Conservation (phyloP, 2,329 filamentous ascomycete species). For the Nothopassalora personata region DNA sequence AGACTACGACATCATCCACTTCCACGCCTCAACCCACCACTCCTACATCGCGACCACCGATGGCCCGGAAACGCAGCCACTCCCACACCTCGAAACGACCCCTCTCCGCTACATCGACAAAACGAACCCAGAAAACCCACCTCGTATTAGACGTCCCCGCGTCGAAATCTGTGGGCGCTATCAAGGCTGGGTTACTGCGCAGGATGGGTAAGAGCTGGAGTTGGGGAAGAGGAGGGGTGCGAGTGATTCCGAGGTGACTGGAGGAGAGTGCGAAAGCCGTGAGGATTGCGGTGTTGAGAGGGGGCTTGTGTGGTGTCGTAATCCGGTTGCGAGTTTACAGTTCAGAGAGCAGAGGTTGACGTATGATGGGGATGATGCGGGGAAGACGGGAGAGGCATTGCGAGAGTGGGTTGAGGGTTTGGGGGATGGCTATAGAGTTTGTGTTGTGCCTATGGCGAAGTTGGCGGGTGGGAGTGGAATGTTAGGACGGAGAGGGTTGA, state of each 20-base stretch:
- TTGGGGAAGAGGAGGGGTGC: constrained; percentile 2
- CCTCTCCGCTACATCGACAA: neutral
- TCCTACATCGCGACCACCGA: neutral
- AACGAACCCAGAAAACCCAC: neutral
- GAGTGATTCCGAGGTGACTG: no score
- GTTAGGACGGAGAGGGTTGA: constrained; percentile 9
- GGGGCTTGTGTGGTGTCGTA: constrained; percentile 7
- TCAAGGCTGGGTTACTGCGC: constrained; percentile 12
- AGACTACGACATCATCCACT: neutral
- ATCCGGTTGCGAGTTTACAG: neutral
- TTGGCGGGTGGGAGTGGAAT: constrained; percentile 12
- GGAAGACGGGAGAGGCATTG: constrained; percentile 2
- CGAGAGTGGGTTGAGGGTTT: constrained; percentile 5
- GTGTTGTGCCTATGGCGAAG: constrained; percentile 13
- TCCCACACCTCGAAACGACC: neutral
- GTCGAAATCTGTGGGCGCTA: constrained; percentile 9
- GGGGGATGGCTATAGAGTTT: constrained; percentile 9
- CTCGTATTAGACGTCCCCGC: neutral
- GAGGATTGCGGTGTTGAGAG: constrained; percentile 5
- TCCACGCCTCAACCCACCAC: neutral
- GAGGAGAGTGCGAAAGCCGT: neutral
- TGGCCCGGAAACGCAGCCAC: neutral
- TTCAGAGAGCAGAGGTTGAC: neutral
- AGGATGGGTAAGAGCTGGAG: constrained; percentile 9
- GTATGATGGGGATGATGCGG: neutral